Base-by-base conservation (phyloP, 371 early-diverging fungal genomes). In the Phascolomyces articulosus region DNA sequence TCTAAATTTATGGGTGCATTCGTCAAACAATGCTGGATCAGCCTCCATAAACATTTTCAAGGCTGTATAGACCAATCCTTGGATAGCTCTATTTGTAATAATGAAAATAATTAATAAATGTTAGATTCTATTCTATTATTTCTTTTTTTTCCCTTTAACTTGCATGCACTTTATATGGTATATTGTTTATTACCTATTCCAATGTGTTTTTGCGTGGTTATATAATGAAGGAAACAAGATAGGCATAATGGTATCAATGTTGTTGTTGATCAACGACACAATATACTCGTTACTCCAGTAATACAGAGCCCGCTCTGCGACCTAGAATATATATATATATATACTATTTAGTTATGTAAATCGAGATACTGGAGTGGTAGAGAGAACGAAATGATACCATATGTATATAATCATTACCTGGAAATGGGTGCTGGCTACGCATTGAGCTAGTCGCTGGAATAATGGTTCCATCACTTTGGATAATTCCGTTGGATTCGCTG, bases 211-310 rank as follows among this genome's bases (percentile, higher is more conserved):
- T 54, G 97, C 95, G 76, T 94, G 91, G 26, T 89, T 88, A 72
- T 94, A 96, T 31, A 98, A 84, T 2, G 95, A 86, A 21, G 94
- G 85, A 70, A 97, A 96, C 80, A 97, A 91, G 65, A 97, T 94
- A 20, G 98, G 98, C 72, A 98, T 75, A 58, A 98, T 91, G 26
- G 87, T 87, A 38, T 84, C 75, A 23, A 93, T 91, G 75, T 97
- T 95, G 54, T 96, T 95, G n/a, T 90, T 87, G 65, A 98, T 94
- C 70, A 97, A 74, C 72, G 90, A 93, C 66, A 95, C 91, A 73
- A 98, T 93, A 67, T 95, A 96, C 67, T 95, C 96, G 73, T 98
- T 98, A 82, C 96, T 97, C 97, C 97, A 98, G 74, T 93, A 95
- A 63, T 90, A 92, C 49, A 98, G 82, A 40, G 98, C 96, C 61